Evolutionary conservation across 768 basidiomycete genomes (phyloP).

Genomic region (Kwoniella shandongensis): DNA sequence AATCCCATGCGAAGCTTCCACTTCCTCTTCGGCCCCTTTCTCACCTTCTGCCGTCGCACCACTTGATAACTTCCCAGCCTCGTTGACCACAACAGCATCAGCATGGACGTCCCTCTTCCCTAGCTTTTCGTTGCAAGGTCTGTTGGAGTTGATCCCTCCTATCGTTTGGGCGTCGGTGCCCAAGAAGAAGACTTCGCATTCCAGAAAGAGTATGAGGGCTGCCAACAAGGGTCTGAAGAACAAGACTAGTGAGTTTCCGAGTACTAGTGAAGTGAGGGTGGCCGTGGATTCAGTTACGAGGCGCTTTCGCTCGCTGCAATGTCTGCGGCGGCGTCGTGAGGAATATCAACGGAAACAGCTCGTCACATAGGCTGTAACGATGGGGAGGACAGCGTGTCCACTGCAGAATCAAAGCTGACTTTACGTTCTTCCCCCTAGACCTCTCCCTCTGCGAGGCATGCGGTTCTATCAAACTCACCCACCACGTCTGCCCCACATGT

Average conservation of each 20-base stretch:
- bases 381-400: no score
- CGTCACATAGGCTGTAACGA: not conserved
- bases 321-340: no score
- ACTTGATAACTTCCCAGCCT: not conserved
- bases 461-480: constrained; percentile 81
- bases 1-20: constrained; percentile 32
- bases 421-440: constrained; percentile 58
- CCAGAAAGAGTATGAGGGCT: constrained; percentile 88
- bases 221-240: constrained; percentile 94
- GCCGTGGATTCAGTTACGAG: no score
- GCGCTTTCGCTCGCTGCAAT: no score
- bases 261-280: no score
- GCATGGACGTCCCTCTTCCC: constrained; percentile 42
- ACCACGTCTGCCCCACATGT: constrained; percentile 80
- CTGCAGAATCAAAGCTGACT: constrained; percentile 6
- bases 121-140: constrained; percentile 55
- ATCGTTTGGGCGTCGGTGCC: constrained; percentile 82
- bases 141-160: constrained; percentile 77
- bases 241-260: constrained; percentile 83
- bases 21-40: constrained; percentile 8
- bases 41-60: constrained; percentile 7
- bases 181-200: constrained; percentile 90
- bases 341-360: no score
- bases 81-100: constrained; percentile 7
- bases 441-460: constrained; percentile 89